Percentiles rank a stretch among this genome's conserved stretches.
These are phyloP conservation scores for Xerophyta viscosa DNA, from an alignment of 106 monocot species.

Conservation along the genomic window DNA sequence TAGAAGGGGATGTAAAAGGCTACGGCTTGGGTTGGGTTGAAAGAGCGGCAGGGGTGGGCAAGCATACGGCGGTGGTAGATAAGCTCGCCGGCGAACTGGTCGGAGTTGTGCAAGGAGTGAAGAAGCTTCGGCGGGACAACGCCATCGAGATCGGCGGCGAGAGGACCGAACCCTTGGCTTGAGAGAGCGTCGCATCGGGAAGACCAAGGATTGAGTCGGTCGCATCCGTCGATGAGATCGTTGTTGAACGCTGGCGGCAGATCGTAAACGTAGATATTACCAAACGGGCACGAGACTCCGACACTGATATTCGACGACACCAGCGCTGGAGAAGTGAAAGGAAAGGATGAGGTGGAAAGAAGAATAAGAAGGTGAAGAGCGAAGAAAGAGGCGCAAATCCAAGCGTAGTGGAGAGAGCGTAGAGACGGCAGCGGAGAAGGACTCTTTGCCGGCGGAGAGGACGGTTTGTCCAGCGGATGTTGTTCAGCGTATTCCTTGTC, in stretches of 20 bases:
- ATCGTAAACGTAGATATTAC: slow-evolving; percentile 71
- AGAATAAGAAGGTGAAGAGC: background rate
- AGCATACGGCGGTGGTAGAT: slow-evolving; percentile 79
- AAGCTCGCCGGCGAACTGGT: slow-evolving; percentile 76
- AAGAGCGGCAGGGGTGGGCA: slow-evolving; percentile 54
- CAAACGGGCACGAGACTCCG: slow-evolving; percentile 28
- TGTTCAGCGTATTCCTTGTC: too few species aligned
- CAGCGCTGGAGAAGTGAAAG: background rate
- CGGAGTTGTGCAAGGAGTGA: slow-evolving; percentile 59
- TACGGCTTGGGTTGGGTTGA: slow-evolving; percentile 35
- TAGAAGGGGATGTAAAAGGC: slow-evolving; percentile 95
- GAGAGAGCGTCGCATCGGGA: slow-evolving; percentile 56
- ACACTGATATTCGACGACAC: too few species aligned
- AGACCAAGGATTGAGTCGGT: slow-evolving; percentile 33
- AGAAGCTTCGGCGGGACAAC: slow-evolving; percentile 42
- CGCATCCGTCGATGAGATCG: slow-evolving; percentile 37
- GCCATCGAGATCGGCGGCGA: slow-evolving; percentile 27
- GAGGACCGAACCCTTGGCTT: slow-evolving; percentile 51
- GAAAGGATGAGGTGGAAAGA: slow-evolving; percentile 1
- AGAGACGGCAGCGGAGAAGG: too few species aligned
- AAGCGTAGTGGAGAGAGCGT: too few species aligned
- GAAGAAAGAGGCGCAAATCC: too few species aligned
- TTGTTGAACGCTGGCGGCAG: slow-evolving; percentile 65
- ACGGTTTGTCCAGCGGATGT: too few species aligned
- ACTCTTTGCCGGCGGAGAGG: too few species aligned